Base-by-base conservation (phyloP, 495 filamentous ascomycete species). In the Hypoxylon fragiforme region DNA sequence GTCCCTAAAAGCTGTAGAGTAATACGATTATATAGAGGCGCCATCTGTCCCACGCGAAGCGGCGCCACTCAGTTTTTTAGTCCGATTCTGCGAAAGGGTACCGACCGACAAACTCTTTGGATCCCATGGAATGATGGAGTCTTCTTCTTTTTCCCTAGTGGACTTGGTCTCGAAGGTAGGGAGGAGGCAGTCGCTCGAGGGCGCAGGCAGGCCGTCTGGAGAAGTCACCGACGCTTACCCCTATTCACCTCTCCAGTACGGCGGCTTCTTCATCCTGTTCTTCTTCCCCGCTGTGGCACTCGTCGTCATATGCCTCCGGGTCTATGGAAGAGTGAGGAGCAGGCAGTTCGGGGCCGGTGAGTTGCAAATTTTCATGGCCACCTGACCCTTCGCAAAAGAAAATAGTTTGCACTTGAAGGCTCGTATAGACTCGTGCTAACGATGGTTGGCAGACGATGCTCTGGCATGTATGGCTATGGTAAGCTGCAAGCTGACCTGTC, bases 381-480 rank as follows among this genome's bases (percentile, higher is more conserved):
- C n/a, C n/a, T n/a, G n/a, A n/a, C n/a, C n/a, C n/a, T n/a, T n/a
- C n/a, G n/a, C n/a, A n/a, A n/a, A n/a, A n/a, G n/a, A n/a, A n/a
- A n/a, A n/a, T n/a, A n/a, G n/a, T n/a, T n/a, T n/a, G n/a, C n/a
- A n/a, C n/a, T n/a, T n/a, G n/a, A n/a, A n/a, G n/a, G n/a, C n/a
- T n/a, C n/a, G n/a, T n/a, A n/a, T n/a, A n/a, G n/a, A n/a, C n/a
- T n/a, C n/a, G n/a, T n/a, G n/a, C 16, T 31, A n/a, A 16, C n/a
- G 26, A 57, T 13, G 2, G 5, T 13, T 21, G 19, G 42, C 44
- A 61, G 74, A 77, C 24, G 73, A 76, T 44, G 70, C 63, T 53
- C 64, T 82, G 21, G 70, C 76, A 31, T 74, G 71, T 38, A 49
- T 70, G 41, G 73, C 66, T 49, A 77, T 76, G 74, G 64, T 70